A percentile compares a stretch with the other conserved stretches of the same genome.
Evolutionary conservation across 305 asterid genomes (phyloP).

Genomic region (Fraxinus albicans): DNA sequence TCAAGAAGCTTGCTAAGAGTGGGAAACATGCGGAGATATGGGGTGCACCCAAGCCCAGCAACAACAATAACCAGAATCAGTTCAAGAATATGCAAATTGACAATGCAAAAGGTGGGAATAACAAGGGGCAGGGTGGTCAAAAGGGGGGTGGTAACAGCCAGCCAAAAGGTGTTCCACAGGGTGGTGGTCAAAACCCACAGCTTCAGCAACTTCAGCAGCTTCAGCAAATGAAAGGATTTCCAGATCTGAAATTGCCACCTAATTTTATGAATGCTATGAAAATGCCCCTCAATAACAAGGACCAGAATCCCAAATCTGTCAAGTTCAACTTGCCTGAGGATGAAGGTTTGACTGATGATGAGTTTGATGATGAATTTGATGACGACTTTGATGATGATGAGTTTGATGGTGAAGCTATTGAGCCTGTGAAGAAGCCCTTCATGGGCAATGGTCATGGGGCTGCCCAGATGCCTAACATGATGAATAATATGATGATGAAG

Average conservation of each 20-base stretch:
- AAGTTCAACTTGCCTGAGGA: constrained; percentile 53
- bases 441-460: not conserved
- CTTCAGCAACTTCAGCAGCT: constrained; percentile 40
- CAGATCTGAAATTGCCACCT: constrained; percentile 65
- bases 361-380: constrained; percentile 37
- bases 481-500: not conserved
- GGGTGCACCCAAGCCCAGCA: constrained; percentile 55
- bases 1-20: constrained; percentile 60
- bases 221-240: constrained; percentile 64
- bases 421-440: not conserved
- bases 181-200: constrained; percentile 39
- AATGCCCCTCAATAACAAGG: constrained; percentile 36
- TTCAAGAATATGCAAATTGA: constrained; percentile 68
- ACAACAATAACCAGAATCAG: constrained; percentile 46
- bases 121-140: constrained; percentile 46
- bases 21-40: constrained; percentile 67
- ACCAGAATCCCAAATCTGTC: constrained; percentile 50
- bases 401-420: not conserved
- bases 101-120: constrained; percentile 51
- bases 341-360: constrained; percentile 53
- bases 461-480: not conserved
- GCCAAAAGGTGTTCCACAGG: constrained; percentile 28
- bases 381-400: constrained; percentile 20
- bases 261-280: constrained; percentile 54
- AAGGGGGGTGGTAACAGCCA: constrained; percentile 45